phyloP scores from a whole-genome alignment of 257 asterid species.

The Verbena officinalis region DNA sequence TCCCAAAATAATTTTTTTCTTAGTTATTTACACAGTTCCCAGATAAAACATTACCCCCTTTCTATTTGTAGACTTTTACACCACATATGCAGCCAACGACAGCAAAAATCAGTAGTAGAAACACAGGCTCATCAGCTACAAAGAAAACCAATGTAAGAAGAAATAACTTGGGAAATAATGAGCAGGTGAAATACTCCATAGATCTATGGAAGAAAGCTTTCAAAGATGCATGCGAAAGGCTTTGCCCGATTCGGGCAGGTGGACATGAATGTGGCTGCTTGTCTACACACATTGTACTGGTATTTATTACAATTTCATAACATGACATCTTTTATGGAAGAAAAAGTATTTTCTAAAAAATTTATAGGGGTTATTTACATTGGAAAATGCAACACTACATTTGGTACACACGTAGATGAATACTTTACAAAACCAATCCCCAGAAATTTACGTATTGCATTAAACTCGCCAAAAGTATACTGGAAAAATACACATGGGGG shows the following conservation, averaged over 20 bases:
- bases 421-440: too few relatives aligned
- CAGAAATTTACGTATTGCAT: too few relatives aligned
- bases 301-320: conserved; percentile 32
- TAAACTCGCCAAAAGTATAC: too few relatives aligned
- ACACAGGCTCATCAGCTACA: conserved; percentile 34
- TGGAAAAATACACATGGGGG: too few relatives aligned
- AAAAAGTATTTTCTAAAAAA: not conserved
- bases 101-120: conserved; percentile 41
- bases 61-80: conserved; percentile 63
- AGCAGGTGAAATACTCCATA: conserved; percentile 70
- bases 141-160: conserved; percentile 49
- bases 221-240: conserved; percentile 83
- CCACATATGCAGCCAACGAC: conserved; percentile 84
- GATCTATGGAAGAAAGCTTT: conserved; percentile 96
- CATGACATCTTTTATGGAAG: not conserved
- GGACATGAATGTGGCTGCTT: conserved; percentile 85
- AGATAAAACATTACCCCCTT: conserved; percentile 14
- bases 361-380: too few relatives aligned
- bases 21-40: not conserved
- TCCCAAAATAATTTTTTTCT: not conserved
- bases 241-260: conserved; percentile 83
- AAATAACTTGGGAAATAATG: conserved; percentile 54
- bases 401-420: too few relatives aligned
- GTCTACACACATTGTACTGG: conserved; percentile 72
- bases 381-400: too few relatives aligned